Evolutionary conservation across 2,329 filamentous ascomycete species (phyloP).

Genomic region (Penicillium brasilianum): DNA sequence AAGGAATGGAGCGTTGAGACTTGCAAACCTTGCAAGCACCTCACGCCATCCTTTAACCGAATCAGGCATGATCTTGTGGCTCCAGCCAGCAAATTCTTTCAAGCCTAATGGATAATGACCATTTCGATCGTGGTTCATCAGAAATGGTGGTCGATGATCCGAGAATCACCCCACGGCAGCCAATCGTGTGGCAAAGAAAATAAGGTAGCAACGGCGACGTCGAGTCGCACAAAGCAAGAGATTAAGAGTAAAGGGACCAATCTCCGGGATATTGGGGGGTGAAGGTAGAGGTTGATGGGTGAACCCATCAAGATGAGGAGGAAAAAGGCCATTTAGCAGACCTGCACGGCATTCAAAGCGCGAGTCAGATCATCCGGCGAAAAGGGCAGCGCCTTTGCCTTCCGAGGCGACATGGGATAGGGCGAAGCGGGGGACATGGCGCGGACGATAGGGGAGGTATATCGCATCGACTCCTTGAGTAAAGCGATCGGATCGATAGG

Average conservation of each 20-base stretch:
- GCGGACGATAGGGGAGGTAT: conserved; percentile 39
- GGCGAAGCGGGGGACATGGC: conserved; percentile 33
- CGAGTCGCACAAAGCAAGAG: conserved; percentile 13
- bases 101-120: not conserved
- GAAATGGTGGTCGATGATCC: not conserved
- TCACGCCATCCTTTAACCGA: not conserved
- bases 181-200: not conserved
- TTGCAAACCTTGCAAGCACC: not conserved
- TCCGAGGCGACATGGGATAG: conserved; percentile 29
- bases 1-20: not conserved
- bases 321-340: conserved; percentile 29
- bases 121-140: not conserved
- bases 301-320: not conserved
- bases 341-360: conserved; percentile 45
- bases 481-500: conserved; percentile 37
- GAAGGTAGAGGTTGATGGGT: not conserved
- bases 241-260: conserved; percentile 19
- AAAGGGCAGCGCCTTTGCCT: conserved; percentile 38
- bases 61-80: not conserved
- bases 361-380: conserved; percentile 43
- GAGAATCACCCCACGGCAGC: not conserved
- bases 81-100: not conserved
- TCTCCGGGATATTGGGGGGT: conserved; percentile 26
- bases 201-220: conserved; percentile 16
- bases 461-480: conserved; percentile 41